Conservation (phyloP, 192 early-diverging fungal genomes). For the Anaeromyces robustus region DNA sequence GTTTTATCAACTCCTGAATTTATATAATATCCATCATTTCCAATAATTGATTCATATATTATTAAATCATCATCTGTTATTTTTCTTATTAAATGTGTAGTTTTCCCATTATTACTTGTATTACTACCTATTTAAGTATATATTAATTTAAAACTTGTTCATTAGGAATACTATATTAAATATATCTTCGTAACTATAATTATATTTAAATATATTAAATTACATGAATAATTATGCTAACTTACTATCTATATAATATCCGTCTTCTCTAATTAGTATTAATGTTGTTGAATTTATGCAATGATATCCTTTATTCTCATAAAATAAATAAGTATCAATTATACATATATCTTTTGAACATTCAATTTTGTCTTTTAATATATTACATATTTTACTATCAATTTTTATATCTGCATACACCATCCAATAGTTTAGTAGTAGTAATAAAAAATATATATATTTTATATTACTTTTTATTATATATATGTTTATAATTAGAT, state of each 20-base stretch:
- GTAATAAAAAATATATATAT: no score
- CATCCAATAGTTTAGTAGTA: neutral
- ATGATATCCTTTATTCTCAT: neutral
- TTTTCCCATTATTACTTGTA: neutral
- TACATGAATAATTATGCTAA: neutral
- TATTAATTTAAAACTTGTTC: neutral
- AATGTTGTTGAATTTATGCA: neutral
- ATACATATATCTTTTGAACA: neutral
- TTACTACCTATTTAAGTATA: neutral
- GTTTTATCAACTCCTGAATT: neutral
- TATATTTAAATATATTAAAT: no score
- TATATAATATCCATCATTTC: neutral
- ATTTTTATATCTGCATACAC: neutral
- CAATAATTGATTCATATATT: neutral
- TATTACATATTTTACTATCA: neutral
- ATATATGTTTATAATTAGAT: no score
- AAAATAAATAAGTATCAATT: neutral
- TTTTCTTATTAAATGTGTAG: neutral
- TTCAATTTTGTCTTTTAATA: neutral
- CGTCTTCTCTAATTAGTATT: neutral
- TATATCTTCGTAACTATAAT: no score
- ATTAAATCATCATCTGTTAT: neutral
- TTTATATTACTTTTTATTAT: no score
- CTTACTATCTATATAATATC: neutral
- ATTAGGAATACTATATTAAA: no score